Evolutionary conservation across 2,329 filamentous ascomycete species (phyloP).

Genomic region (Arthrocladium fulminans): DNA sequence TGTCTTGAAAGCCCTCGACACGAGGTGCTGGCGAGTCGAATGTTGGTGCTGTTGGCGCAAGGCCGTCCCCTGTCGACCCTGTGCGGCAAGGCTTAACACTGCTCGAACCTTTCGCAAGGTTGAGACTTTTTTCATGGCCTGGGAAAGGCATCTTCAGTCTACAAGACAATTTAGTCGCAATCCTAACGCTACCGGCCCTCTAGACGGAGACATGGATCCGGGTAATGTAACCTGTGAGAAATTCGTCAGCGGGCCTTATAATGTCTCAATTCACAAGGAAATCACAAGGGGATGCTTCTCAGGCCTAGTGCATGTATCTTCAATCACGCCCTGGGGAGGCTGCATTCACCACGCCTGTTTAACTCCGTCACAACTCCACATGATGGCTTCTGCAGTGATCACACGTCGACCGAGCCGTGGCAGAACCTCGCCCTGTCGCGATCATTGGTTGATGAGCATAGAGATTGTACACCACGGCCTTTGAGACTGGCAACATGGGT

Average conservation of each 20-base stretch:
- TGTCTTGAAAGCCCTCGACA: too few species aligned
- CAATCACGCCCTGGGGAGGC: background rate
- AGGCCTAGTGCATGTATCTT: background rate
- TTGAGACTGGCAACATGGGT: background rate
- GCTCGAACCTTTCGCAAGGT: too few species aligned
- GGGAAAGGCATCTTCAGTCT: background rate
- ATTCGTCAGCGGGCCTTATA: background rate
- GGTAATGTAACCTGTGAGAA: background rate
- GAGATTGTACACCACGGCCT: background rate
- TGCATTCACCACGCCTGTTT: background rate
- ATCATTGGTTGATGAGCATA: background rate
- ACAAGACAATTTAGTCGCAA: background rate
- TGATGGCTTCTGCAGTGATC: background rate
- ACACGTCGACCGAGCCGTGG: background rate
- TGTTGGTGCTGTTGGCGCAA: too few species aligned
- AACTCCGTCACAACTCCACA: background rate
- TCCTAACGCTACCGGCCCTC: background rate
- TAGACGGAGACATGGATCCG: slow-evolving; percentile 1
- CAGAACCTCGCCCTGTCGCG: background rate
- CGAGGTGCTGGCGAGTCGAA: too few species aligned
- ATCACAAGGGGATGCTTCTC: background rate
- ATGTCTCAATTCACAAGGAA: background rate
- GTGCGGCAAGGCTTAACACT: too few species aligned
- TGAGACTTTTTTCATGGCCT: background rate
- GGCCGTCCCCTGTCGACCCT: too few species aligned